A percentile compares a stretch with the other conserved stretches of the same genome.
phyloP scores from a whole-genome alignment of 106 monocot genomes.

The Acorus gramineus region DNA sequence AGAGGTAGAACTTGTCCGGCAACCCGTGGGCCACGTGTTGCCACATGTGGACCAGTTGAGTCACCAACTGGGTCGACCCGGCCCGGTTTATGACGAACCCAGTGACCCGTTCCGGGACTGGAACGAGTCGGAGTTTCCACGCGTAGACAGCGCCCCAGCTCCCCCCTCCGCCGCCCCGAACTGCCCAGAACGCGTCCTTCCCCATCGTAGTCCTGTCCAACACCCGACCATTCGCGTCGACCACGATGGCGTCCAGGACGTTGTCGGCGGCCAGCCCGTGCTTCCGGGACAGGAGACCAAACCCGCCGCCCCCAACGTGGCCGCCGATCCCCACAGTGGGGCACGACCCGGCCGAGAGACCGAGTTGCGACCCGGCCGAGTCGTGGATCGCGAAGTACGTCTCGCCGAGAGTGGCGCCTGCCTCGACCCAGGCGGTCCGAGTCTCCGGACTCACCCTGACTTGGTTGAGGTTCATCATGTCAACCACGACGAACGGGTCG shows the following conservation, averaged over 20 bases:
- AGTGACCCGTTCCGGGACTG: constrained; percentile 25
- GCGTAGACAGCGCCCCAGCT: constrained; percentile 45
- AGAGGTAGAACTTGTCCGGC: constrained; percentile 53
- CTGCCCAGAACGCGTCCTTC: constrained; percentile 59
- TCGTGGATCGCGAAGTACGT: constrained; percentile 31
- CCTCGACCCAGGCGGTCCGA: constrained; percentile 43
- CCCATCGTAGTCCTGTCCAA: constrained; percentile 29
- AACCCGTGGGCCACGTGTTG: constrained; percentile 31
- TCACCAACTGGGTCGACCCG: constrained; percentile 15
- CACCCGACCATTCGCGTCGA: constrained; percentile 20
- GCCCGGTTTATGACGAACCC: constrained; percentile 27
- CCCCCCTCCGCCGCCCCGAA: constrained; percentile 66
- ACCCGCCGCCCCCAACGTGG: constrained; percentile 53
- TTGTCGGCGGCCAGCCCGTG: constrained; percentile 65
- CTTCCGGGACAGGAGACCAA: constrained; percentile 46
- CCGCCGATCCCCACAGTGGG: constrained; percentile 49
- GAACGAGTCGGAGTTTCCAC: constrained; percentile 35
- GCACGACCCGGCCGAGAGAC: constrained; percentile 51
- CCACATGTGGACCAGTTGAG: constrained; percentile 40
- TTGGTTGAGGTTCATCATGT: constrained; percentile 24
- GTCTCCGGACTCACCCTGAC: constrained; percentile 19
- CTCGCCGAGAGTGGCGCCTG: constrained; percentile 53
- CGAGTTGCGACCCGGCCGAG: constrained; percentile 6
- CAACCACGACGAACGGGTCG: constrained; percentile 13
- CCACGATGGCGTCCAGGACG: constrained; percentile 41